Percentiles rank a stretch among this genome's conserved stretches.
Conservation (phyloP, 495 filamentous ascomycete genomes). For the Penicillium pulvis region DNA sequence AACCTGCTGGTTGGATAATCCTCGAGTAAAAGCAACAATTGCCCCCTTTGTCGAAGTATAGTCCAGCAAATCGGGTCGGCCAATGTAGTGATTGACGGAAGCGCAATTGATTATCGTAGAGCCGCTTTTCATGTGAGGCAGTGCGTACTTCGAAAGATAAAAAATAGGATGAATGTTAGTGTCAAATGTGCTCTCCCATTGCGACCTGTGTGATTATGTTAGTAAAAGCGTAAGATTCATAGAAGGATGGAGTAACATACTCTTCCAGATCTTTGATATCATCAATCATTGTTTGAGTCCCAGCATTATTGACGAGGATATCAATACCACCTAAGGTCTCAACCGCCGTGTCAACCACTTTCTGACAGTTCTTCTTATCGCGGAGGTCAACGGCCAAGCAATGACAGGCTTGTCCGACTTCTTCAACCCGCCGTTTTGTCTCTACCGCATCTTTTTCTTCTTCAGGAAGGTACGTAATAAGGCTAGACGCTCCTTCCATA, state of each 20-base stretch:
- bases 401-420: conserved; percentile 63
- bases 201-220: conserved; percentile 46
- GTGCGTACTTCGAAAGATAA: conserved; percentile 8
- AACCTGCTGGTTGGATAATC: conserved; percentile 55
- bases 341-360: conserved; percentile 65
- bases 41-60: conserved; percentile 65
- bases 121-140: conserved; percentile 9
- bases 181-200: conserved; percentile 51
- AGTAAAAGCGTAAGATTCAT: conserved; percentile 19
- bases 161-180: conserved; percentile 65
- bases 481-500: conserved; percentile 76
- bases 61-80: conserved; percentile 59
- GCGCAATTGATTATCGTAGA: conserved; percentile 57
- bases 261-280: conserved; percentile 73
- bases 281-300: conserved; percentile 72
- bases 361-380: conserved; percentile 65
- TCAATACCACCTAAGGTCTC: conserved; percentile 68
- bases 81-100: conserved; percentile 32
- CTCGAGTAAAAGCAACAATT: conserved; percentile 60
- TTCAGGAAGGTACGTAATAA: conserved; percentile 74
- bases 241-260: conserved; percentile 35
- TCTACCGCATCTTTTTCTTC: conserved; percentile 78
- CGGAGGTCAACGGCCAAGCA: conserved; percentile 63
- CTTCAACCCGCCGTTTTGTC: conserved; percentile 68
- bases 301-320: conserved; percentile 81